Percentiles rank a stretch among this genome's conserved stretches.
Evolutionary conservation across 2,329 filamentous ascomycete genomes (phyloP).

Genomic region (Stachybotrys chartarum): DNA sequence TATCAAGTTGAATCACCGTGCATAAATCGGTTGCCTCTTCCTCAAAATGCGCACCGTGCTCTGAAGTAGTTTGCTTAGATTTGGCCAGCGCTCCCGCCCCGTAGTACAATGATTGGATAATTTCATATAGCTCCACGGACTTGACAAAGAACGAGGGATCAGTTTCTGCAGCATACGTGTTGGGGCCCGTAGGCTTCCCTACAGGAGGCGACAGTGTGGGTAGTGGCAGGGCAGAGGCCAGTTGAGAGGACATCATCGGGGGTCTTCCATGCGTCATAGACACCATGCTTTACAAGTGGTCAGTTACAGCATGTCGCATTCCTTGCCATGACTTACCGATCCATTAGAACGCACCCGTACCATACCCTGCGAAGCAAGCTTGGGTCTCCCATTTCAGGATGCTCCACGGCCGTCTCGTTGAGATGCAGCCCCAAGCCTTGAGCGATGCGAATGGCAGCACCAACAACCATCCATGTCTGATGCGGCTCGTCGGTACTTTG

Average conservation of each 20-base stretch:
- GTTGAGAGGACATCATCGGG: constrained; percentile 22
- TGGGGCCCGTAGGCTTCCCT: no score
- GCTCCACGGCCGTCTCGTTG: constrained; percentile 23
- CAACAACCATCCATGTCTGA: constrained; percentile 42
- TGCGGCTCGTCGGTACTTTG: constrained; percentile 40
- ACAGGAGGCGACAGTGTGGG: no score
- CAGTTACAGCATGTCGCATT: no score
- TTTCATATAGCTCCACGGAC: constrained; percentile 28
- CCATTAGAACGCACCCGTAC: constrained; percentile 31
- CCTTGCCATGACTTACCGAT: no score
- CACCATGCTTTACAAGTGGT: constrained; percentile 18
- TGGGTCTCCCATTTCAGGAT: constrained; percentile 12
- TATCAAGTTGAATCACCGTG: constrained; percentile 22
- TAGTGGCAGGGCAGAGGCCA: constrained; percentile 18
- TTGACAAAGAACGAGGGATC: constrained; percentile 25
- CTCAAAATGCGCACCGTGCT: not conserved
- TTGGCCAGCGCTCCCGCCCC: constrained; percentile 4
- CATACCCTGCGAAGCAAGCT: constrained; percentile 23
- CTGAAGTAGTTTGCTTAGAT: constrained; percentile 1
- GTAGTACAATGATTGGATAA: constrained; percentile 24
- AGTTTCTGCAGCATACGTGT: no score
- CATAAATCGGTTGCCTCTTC: constrained; percentile 19
- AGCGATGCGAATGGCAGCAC: constrained; percentile 36
- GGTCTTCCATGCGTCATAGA: constrained; percentile 26
- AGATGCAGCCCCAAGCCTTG: constrained; percentile 38